Percentiles rank a stretch among this genome's conserved stretches.
These are phyloP conservation scores for Kwoniella heveanensis DNA, from an alignment of 768 basidiomycete genomes.

Conservation along the genomic window DNA sequence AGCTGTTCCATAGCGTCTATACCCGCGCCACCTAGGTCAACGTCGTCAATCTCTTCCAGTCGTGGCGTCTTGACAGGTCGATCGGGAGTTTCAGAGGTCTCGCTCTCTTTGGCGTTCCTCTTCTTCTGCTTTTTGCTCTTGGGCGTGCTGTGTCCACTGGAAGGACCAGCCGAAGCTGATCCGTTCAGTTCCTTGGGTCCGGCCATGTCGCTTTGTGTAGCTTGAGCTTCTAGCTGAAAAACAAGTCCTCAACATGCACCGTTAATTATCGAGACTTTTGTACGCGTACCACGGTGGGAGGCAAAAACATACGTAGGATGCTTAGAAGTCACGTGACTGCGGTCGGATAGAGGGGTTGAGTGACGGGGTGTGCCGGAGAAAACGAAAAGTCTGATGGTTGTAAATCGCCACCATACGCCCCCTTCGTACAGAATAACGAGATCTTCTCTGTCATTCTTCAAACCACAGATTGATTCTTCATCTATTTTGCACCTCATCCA, in stretches of 20 bases:
- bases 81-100: constrained; percentile 13
- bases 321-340: background rate
- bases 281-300: constrained; percentile 2
- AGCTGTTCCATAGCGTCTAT: constrained; percentile 32
- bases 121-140: constrained; percentile 22
- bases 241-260: too few species aligned
- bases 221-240: too few species aligned
- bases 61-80: constrained; percentile 29
- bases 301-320: background rate
- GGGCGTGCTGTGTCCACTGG: constrained; percentile 12
- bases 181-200: background rate
- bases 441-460: background rate
- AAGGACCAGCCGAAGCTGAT: constrained; percentile 19
- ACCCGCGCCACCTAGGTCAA: constrained; percentile 21
- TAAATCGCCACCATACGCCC: background rate
- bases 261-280: too few species aligned
- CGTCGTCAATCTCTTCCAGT: constrained; percentile 26
- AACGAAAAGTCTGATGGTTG: background rate
- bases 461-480: background rate
- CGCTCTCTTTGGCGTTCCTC: constrained; percentile 22
- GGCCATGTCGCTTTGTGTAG: constrained; percentile 4
- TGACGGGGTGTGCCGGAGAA: constrained; percentile 2
- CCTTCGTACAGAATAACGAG: background rate
- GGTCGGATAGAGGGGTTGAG: background rate
- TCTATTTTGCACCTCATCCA: background rate